These are phyloP conservation scores for Cystobasidium tubakii DNA, from an alignment of 768 basidiomycete species.

Conservation along the genomic window DNA sequence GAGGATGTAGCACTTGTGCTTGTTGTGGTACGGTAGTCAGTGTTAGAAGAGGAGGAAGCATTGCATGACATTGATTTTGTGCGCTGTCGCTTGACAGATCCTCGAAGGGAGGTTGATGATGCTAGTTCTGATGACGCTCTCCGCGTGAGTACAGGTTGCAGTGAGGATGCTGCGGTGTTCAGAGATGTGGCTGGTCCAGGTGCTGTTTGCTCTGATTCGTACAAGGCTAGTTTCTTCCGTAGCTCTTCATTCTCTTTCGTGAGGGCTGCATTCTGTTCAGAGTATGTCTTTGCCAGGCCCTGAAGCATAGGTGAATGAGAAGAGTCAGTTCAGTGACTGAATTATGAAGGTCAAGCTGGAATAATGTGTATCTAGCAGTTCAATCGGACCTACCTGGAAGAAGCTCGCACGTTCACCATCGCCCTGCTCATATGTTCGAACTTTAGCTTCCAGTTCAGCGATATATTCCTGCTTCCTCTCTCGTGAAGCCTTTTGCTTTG, in stretches of 20 bases:
- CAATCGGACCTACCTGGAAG: conserved; percentile 30
- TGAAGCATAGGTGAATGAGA: background rate
- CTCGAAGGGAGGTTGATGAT: background rate
- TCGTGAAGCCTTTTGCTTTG: conserved; percentile 40
- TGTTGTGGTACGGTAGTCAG: background rate
- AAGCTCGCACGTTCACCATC: conserved; percentile 37
- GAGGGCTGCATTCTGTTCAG: conserved; percentile 24
- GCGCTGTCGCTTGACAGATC: conserved; percentile 14
- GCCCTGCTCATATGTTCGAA: conserved; percentile 23
- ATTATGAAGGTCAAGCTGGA: too few relatives aligned
- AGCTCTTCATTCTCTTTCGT: conserved; percentile 36
- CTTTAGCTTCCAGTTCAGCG: conserved; percentile 42
- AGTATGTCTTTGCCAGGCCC: conserved; percentile 28
- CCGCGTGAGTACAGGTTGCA: background rate
- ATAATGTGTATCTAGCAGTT: too few relatives aligned
- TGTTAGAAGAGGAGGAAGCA: conserved; percentile 10
- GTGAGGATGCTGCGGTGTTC: background rate
- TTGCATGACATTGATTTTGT: conserved; percentile 11
- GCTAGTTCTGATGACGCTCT: conserved; percentile 7
- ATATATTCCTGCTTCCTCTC: conserved; percentile 45
- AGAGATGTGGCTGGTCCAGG: background rate
- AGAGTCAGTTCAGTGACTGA: too few relatives aligned
- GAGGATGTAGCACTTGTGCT: background rate
- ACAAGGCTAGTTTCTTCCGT: background rate
- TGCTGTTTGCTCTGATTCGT: background rate